These are phyloP conservation scores for Tilletia setariae DNA, from an alignment of 1,284 basidiomycete species.

Conservation along the genomic window DNA sequence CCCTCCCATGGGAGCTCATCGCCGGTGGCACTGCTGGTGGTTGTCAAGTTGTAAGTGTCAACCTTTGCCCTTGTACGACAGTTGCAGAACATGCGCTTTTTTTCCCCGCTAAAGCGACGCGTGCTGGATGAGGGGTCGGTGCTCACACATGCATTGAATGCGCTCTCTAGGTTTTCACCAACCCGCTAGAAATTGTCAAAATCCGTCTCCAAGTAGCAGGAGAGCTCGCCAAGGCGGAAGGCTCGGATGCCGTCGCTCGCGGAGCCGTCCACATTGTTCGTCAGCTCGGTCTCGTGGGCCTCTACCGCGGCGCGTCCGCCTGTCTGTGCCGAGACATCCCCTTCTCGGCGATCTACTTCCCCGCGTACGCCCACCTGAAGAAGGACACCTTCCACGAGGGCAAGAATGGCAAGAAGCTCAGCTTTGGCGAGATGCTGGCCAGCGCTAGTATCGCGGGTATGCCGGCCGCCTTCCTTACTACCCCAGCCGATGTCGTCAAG, in stretches of 20 bases:
- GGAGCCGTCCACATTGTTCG: conserved; percentile 90
- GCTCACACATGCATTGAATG: too few species aligned
- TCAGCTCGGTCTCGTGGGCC: conserved; percentile 82
- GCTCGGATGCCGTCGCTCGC: conserved; percentile 71
- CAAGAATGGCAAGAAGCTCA: conserved; percentile 86
- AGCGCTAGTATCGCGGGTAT: conserved; percentile 79
- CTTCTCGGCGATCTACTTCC: conserved; percentile 61
- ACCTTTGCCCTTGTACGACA: not conserved
- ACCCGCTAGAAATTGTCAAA: conserved; percentile 82
- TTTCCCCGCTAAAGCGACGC: not conserved
- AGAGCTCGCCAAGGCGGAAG: conserved; percentile 73
- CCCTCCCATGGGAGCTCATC: conserved; percentile 76
- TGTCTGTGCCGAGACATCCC: conserved; percentile 87
- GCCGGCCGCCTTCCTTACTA: conserved; percentile 68
- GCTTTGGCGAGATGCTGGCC: conserved; percentile 82
- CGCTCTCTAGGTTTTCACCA: conserved; percentile 74
- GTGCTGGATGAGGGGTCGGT: too few species aligned
- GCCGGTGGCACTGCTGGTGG: conserved; percentile 92
- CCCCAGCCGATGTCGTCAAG: conserved; percentile 83
- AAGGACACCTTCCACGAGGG: conserved; percentile 93
- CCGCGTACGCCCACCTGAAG: conserved; percentile 66
- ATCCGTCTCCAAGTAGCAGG: conserved; percentile 96
- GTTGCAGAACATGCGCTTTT: not conserved
- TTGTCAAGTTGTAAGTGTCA: conserved; percentile 82
- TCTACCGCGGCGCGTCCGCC: conserved; percentile 85